Conservation (phyloP, 805 yeast species). For the Yamadazyma paraphyllophila region DNA sequence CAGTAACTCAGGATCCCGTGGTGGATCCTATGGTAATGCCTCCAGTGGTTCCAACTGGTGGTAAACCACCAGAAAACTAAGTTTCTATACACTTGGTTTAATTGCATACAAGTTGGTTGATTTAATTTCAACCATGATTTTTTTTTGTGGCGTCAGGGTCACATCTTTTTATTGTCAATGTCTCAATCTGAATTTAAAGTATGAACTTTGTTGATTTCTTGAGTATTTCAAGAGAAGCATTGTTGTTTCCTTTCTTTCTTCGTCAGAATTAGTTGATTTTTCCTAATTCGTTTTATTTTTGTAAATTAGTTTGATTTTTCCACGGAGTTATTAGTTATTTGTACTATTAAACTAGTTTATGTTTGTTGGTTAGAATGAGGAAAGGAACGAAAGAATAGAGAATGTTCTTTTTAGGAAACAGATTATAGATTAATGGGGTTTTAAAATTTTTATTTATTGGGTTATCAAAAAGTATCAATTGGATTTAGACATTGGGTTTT, state of each 20-base stretch:
- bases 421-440: conserved; percentile 14
- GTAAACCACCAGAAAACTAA: conserved; percentile 20
- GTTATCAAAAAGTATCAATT: conserved; percentile 11
- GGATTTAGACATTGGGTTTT: conserved; percentile 45
- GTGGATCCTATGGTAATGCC: conserved; percentile 22
- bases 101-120: conserved; percentile 6
- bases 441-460: conserved; percentile 10
- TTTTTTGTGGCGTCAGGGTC: not conserved
- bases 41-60: conserved; percentile 41
- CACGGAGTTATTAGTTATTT: conserved; percentile 9
- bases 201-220: conserved; percentile 3
- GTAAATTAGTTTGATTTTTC: conserved; percentile 14
- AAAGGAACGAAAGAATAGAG: conserved; percentile 17
- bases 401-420: conserved; percentile 9
- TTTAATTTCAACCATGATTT: not conserved
- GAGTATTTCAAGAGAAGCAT: conserved; percentile 3
- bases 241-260: conserved; percentile 9
- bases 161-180: conserved; percentile 12
- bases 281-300: conserved; percentile 13
- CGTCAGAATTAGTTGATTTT: conserved; percentile 16
- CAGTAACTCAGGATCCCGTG: conserved; percentile 13
- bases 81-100: conserved; percentile 8
- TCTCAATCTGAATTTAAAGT: conserved; percentile 13
- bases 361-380: conserved; percentile 6
- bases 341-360: conserved; percentile 9